Conservation (phyloP, 305 asterid genomes). For the Caryopteris hybrid region DNA sequence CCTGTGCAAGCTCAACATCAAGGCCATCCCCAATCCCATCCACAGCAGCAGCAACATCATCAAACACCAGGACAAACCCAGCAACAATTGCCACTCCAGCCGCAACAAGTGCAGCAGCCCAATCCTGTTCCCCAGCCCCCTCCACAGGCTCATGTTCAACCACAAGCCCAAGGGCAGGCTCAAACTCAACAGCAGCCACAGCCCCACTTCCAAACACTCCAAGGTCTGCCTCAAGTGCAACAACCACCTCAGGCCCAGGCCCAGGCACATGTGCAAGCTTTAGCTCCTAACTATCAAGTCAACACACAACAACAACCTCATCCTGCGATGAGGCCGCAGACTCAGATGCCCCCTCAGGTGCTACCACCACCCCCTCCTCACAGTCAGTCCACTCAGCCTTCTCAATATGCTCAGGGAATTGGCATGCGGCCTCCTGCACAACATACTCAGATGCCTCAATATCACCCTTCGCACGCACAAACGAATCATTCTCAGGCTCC, state of each 20-base stretch:
- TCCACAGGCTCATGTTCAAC: constrained; percentile 40
- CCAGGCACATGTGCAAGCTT: constrained; percentile 35
- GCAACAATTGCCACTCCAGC: constrained; percentile 23
- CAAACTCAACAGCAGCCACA: constrained; percentile 35
- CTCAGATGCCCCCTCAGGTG: constrained; percentile 41
- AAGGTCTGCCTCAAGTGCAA: constrained; percentile 39
- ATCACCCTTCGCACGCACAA: constrained; percentile 45
- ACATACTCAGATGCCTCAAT: constrained; percentile 48
- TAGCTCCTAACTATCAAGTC: constrained; percentile 43
- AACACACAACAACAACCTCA: constrained; percentile 47
- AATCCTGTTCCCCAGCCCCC: constrained; percentile 33
- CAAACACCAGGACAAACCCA: constrained; percentile 26
- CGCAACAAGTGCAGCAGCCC: constrained; percentile 35
- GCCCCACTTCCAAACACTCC: constrained; percentile 27
- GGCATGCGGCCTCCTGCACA: constrained; percentile 36
- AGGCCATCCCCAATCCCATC: constrained; percentile 18
- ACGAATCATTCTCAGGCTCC: constrained; percentile 37
- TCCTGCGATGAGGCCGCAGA: constrained; percentile 52
- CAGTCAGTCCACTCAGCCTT: constrained; percentile 42
- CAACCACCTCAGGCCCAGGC: constrained; percentile 42
- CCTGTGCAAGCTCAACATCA: constrained; percentile 36
- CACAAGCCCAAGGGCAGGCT: constrained; percentile 33
- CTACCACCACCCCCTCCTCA: constrained; percentile 48
- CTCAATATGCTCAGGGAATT: constrained; percentile 35
- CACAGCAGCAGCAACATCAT: neutral